phyloP scores from a whole-genome alignment of 164 flowering plant species.

The Vitis cinerea region DNA sequence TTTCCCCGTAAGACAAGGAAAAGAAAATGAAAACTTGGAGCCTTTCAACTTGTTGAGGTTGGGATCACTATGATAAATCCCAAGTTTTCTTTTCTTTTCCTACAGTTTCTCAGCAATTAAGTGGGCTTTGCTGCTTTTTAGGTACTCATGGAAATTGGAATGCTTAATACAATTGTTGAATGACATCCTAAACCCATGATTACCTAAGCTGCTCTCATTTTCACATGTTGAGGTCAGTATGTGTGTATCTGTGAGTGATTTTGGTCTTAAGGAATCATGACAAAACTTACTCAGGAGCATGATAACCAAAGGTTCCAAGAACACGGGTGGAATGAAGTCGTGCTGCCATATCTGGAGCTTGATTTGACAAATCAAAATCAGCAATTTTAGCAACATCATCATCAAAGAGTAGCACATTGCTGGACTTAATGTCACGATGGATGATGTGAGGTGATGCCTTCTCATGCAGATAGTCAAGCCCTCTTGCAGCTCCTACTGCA shows the following conservation, averaged over 20 bases:
- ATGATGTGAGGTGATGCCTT: constrained; percentile 74
- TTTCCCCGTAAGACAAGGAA: background rate
- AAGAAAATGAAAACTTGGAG: constrained; percentile 1
- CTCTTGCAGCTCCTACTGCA: constrained; percentile 95
- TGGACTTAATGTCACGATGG: constrained; percentile 89
- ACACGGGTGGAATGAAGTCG: constrained; percentile 96
- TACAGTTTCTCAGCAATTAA: background rate
- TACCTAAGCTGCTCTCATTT: background rate
- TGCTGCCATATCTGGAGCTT: constrained; percentile 91
- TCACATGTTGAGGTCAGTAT: background rate
- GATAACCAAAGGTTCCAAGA: constrained; percentile 92
- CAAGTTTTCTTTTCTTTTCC: background rate
- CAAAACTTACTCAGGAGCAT: constrained; percentile 85
- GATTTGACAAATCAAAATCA: constrained; percentile 87
- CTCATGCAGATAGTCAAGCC: constrained; percentile 85
- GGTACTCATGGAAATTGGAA: background rate
- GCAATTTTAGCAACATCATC: constrained; percentile 87
- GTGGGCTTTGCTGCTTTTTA: background rate
- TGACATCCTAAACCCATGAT: background rate
- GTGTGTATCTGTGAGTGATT: background rate
- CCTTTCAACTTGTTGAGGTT: background rate
- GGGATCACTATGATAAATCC: background rate
- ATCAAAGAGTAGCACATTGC: constrained; percentile 82
- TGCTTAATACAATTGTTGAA: background rate
- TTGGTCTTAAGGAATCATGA: background rate